Conservation (phyloP, 2,329 filamentous ascomycete species). For the Exutisphaerella laricina region DNA sequence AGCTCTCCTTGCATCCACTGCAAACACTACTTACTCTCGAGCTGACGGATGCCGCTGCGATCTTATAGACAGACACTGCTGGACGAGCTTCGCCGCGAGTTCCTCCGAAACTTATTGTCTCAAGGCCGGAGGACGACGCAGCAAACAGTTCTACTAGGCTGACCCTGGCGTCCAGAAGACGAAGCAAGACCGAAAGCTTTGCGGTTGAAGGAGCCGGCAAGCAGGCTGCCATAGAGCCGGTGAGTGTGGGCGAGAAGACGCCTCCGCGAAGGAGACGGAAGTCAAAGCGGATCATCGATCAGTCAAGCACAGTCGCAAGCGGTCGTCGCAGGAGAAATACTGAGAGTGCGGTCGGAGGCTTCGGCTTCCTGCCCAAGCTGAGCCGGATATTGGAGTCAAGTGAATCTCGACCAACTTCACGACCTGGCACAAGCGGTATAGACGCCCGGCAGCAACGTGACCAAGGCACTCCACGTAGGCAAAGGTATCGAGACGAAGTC, state of each 20-base stretch:
- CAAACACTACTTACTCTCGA: slow-evolving; percentile 12
- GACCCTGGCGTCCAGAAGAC: slow-evolving; percentile 19
- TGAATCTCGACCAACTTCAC: slow-evolving; percentile 22
- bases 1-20: slow-evolving; percentile 7
- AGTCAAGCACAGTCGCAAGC: slow-evolving; percentile 13
- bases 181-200: slow-evolving; percentile 20
- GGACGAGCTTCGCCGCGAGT: slow-evolving; percentile 18
- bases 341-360: slow-evolving; percentile 26
- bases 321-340: slow-evolving; percentile 12
- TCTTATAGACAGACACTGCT: slow-evolving; percentile 17
- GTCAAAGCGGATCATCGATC: slow-evolving; percentile 9
- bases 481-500: slow-evolving; percentile 18
- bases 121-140: slow-evolving; percentile 20
- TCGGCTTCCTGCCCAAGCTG: slow-evolving; percentile 38
- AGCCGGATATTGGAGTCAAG: slow-evolving; percentile 38
- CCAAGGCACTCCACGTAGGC: slow-evolving; percentile 8
- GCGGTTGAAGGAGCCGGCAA: slow-evolving; percentile 17
- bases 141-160: slow-evolving; percentile 10
- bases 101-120: slow-evolving; percentile 24
- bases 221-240: slow-evolving; percentile 23
- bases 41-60: slow-evolving; percentile 20
- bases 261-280: slow-evolving; percentile 12
- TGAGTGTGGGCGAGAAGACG: slow-evolving; percentile 24
- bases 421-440: slow-evolving; percentile 14
- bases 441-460: slow-evolving; percentile 17